Conservation (phyloP, 2,329 filamentous ascomycete species). For the Dothiorella sarmentorum region DNA sequence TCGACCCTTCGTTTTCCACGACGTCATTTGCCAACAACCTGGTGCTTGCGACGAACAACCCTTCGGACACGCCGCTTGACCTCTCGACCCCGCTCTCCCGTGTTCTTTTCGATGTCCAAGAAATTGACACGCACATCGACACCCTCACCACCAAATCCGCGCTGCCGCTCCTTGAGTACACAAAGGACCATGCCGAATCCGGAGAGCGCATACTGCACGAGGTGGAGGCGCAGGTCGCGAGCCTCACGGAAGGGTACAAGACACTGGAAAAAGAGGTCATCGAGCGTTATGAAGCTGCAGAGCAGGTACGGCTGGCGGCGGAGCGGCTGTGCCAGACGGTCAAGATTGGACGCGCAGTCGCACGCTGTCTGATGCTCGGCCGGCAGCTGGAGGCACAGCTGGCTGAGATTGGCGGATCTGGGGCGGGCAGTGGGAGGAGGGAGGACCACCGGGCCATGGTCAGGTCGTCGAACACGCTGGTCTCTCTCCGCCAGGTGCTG, state of each 20-base stretch:
- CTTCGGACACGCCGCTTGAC: constrained; percentile 83
- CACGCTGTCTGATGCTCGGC: constrained; percentile 74
- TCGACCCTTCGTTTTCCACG: constrained; percentile 77
- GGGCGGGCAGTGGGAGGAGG: constrained; percentile 45
- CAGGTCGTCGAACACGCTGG: constrained; percentile 74
- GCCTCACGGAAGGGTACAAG: constrained; percentile 78
- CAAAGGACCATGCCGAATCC: constrained; percentile 68
- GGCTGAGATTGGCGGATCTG: constrained; percentile 58
- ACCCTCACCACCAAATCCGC: constrained; percentile 80
- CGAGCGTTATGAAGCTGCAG: constrained; percentile 78
- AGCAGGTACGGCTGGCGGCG: constrained; percentile 74
- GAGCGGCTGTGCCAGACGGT: constrained; percentile 78
- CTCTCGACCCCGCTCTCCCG: constrained; percentile 90
- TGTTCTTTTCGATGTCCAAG: constrained; percentile 93
- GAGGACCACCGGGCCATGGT: constrained; percentile 77
- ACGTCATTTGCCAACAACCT: constrained; percentile 82
- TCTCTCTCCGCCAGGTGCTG: constrained; percentile 72
- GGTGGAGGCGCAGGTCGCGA: constrained; percentile 75
- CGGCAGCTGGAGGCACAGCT: constrained; percentile 86
- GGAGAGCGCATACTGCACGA: constrained; percentile 69
- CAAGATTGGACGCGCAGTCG: constrained; percentile 70
- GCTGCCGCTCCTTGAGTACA: constrained; percentile 74
- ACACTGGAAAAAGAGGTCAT: constrained; percentile 84
- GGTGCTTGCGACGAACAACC: constrained; percentile 86
- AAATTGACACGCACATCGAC: constrained; percentile 95